Conservation (phyloP, 495 filamentous ascomycete species). For the Pyrenula aspistea region DNA sequence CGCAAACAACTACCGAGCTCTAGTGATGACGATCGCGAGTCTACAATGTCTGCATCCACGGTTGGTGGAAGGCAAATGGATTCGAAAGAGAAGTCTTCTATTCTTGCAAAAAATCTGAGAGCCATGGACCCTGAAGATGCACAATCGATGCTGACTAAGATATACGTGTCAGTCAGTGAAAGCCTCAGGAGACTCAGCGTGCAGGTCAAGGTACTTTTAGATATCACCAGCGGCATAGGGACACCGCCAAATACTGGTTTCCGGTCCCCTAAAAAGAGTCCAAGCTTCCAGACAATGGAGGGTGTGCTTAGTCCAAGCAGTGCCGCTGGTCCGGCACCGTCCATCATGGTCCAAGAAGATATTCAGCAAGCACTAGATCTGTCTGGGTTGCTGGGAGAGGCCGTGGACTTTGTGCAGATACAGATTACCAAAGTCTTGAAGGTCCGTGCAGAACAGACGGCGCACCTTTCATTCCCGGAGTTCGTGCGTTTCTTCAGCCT, state of each 20-base stretch:
- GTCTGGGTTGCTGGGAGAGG: slow-evolving; percentile 85
- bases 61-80: slow-evolving; percentile 55
- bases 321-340: slow-evolving; percentile 11
- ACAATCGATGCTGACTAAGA: slow-evolving; percentile 68
- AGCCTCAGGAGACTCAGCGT: slow-evolving; percentile 71
- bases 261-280: slow-evolving; percentile 37
- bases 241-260: slow-evolving; percentile 15
- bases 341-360: slow-evolving; percentile 53
- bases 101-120: slow-evolving; percentile 83
- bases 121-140: slow-evolving; percentile 74
- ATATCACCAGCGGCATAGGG: slow-evolving; percentile 74
- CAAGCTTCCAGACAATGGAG: slow-evolving; percentile 22
- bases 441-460: slow-evolving; percentile 77
- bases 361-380: slow-evolving; percentile 78
- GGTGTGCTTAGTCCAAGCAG: slow-evolving; percentile 8
- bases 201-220: slow-evolving; percentile 90
- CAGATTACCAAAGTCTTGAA: slow-evolving; percentile 86
- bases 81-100: slow-evolving; percentile 80
- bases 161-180: slow-evolving; percentile 82
- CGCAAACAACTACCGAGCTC: slow-evolving; percentile 78
- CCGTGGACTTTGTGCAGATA: slow-evolving; percentile 83
- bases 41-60: slow-evolving; percentile 77
- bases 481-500: slow-evolving; percentile 90
- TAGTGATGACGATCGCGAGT: slow-evolving; percentile 86
- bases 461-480: slow-evolving; percentile 55